phyloP scores from a whole-genome alignment of 164 flowering plant species.

The Umbilicus rupestris region DNA sequence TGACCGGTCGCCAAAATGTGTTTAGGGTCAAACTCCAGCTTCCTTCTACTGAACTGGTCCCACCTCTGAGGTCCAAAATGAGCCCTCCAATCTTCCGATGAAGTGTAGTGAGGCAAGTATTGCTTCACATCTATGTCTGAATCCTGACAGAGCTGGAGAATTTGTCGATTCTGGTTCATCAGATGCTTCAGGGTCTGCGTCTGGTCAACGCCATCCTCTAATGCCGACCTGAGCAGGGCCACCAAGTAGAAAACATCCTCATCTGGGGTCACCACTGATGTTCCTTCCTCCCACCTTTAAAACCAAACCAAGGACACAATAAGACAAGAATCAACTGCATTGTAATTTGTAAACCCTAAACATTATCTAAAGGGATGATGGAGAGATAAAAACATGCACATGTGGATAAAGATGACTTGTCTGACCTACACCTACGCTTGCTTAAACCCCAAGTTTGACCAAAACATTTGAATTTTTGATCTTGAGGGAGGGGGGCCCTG shows the following conservation, averaged over 20 bases:
- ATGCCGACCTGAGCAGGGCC: constrained; percentile 69
- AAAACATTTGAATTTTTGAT: neutral
- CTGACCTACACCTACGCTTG: too few species aligned
- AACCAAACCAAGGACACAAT: neutral
- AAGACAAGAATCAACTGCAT: too few species aligned
- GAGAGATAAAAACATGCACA: too few species aligned
- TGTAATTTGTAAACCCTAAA: too few species aligned
- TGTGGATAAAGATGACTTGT: too few species aligned
- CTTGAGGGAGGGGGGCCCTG: constrained; percentile 8
- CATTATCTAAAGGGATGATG: too few species aligned
- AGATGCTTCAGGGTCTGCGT: constrained; percentile 41
- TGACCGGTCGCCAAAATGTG: constrained; percentile 81
- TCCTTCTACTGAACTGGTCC: constrained; percentile 39
- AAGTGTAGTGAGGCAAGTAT: constrained; percentile 64
- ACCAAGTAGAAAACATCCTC: constrained; percentile 85
- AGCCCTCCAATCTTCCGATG: constrained; percentile 53
- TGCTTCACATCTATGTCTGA: constrained; percentile 52
- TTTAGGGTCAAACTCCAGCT: constrained; percentile 61
- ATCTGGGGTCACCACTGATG: constrained; percentile 81
- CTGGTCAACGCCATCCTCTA: constrained; percentile 46
- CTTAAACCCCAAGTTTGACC: neutral
- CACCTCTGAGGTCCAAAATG: constrained; percentile 74
- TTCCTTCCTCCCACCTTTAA: constrained; percentile 71
- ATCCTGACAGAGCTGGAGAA: constrained; percentile 52
- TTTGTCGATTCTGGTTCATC: constrained; percentile 58